These are phyloP conservation scores for Hypoxylon sp. DNA, from an alignment of 2,329 filamentous ascomycete species.

Conservation along the genomic window DNA sequence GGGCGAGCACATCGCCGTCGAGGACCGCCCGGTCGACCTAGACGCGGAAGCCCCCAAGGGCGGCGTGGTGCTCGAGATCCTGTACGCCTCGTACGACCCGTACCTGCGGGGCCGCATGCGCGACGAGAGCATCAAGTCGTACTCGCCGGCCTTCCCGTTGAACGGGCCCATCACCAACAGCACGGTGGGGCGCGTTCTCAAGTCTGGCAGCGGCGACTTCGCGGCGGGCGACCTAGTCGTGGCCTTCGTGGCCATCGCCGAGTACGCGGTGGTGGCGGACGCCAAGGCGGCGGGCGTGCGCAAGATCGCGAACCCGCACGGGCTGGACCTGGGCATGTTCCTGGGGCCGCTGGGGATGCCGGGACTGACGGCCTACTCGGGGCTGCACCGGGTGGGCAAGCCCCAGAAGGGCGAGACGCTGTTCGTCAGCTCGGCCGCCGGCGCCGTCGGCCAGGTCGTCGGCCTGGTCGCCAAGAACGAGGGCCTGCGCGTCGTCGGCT, in stretches of 20 bases:
- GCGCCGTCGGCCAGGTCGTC: constrained; percentile 77
- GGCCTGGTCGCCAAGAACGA: constrained; percentile 80
- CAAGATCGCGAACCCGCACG: constrained; percentile 70
- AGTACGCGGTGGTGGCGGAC: constrained; percentile 66
- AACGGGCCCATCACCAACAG: constrained; percentile 67
- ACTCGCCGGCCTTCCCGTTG: constrained; percentile 66
- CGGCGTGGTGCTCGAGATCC: constrained; percentile 69
- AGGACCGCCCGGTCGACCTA: constrained; percentile 68
- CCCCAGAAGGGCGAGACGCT: constrained; percentile 81
- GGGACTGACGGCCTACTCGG: constrained; percentile 77
- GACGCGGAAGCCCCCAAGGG: constrained; percentile 62
- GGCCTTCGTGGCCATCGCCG: constrained; percentile 62
- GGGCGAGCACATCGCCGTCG: constrained; percentile 71
- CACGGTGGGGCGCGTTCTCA: constrained; percentile 69
- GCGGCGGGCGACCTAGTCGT: constrained; percentile 68
- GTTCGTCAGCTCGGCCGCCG: constrained; percentile 77
- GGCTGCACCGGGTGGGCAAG: constrained; percentile 76
- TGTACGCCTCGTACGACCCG: constrained; percentile 76
- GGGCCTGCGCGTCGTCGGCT: constrained; percentile 76
- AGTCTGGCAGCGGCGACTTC: constrained; percentile 68
- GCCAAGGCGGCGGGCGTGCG: constrained; percentile 50
- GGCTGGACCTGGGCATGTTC: constrained; percentile 68
- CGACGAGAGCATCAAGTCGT: constrained; percentile 63
- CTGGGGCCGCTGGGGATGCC: constrained; percentile 78
- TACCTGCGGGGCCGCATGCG: constrained; percentile 78